Evolutionary conservation across 495 filamentous ascomycete species (phyloP), one percentile per base, ranked within the genome.

Genomic region (Evernia prunastri): DNA sequence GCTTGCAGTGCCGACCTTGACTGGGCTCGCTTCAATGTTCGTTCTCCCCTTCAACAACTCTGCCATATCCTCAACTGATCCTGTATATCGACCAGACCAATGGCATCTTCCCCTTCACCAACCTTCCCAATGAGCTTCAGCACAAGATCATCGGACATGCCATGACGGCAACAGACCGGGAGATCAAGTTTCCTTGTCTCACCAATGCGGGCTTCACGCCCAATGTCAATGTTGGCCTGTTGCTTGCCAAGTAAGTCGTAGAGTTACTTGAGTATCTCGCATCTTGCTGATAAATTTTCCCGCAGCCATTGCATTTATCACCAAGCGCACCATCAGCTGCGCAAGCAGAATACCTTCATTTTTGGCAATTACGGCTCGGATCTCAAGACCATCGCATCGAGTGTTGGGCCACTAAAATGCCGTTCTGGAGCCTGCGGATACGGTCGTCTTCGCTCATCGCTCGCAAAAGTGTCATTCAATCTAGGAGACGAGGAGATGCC

Each of bases 291-390:
- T n/a, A 18, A 23, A 33, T 27, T 17, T 56, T 43, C 4, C n/a
- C n/a, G n/a, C 53, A 64, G 63, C n/a, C 59, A 43, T 10, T 49
- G 53, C 23, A 43, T 66, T 31, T 66, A 62, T n/a, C 64, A 61
- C n/a, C 43, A 51, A 51, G 59, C 64, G 1, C 58, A 49, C 29
- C 15, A 39, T 4, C 35, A 49, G 11, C 37, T 66, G 3, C 61
- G 29, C 43, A 47, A 39, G 5, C 31, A 35, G 25, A 66, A 66
- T 51, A 58, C 29, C 6, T 58, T 66, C 23, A 18, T 56, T 49
- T 56, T 66, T 23, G 11, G 9, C 15, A 20, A 56, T 23, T 54
- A 57, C 17, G 64, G 58, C 25, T 56, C 49, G 17, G 59, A 43
- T 11, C 40, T 66, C 1, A 56, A 56, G 8, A 43, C 36, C 3